Evolutionary conservation across 805 yeast genomes (phyloP), one percentile per base, ranked within the genome.

Genomic region (Hanseniaspora pseudoguilliermondii): DNA sequence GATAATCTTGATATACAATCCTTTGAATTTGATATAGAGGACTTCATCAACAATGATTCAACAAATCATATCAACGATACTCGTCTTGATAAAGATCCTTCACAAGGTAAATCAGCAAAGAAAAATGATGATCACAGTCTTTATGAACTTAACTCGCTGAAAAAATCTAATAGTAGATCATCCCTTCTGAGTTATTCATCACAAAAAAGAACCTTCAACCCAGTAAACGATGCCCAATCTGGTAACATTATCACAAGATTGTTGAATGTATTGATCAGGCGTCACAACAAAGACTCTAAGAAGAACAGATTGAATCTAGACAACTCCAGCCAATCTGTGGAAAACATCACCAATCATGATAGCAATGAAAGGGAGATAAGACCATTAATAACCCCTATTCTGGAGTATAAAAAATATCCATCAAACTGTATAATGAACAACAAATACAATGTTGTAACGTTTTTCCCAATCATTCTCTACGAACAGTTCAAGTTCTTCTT

Each of bases 401-500:
- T 66, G 47, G 71, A 66, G 47, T 64, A 63, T 49, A 64, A 66
- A 49, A 66, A 62, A 49, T 73, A 71, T 56, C 73, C 93, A 1
- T 71, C 87, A 13, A 93, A 93, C 67, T 86, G 93, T 7, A 78
- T 93, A 15, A 86, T 95, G 48, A 93, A 93, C 69, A 97, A 98
- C 23, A 91, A 90, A 69, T 93, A 93, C 70, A 86, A 86, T 62
- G 86, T 93, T 2, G 66, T 88, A 39, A 82, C 95, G 1, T 93
- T 93, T 64, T 70, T 93, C 10, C 99, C 99, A 3, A 75, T 87
- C 44, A 81, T 93, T 55, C 75, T 93, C 34, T 95, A 86, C 68
- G 96, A 91, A 67, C 99, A 93, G 73, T 93, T 93, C 80, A 89
- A 90, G 72, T 91, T 93, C 68, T 93, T 93, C 70, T 93, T 89